Base-by-base conservation (phyloP, 805 yeast species). In the Lipomyces sp. region DNA sequence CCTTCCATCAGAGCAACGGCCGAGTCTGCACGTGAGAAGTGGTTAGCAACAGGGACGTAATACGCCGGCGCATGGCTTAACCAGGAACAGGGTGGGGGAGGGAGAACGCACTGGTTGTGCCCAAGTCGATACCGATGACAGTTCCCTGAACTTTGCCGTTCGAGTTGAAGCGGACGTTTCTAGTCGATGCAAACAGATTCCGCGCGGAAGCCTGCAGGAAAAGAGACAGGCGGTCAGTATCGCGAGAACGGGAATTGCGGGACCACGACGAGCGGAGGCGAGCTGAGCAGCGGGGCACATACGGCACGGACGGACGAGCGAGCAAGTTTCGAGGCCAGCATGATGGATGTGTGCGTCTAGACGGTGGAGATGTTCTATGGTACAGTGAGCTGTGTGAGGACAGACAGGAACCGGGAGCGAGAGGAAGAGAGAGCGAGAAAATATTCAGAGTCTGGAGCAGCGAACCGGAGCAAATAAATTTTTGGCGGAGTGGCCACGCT, bases 1-100 rank as follows among this genome's bases (percentile, higher is more conserved):
- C 88, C 59, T 51, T 85, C 90, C 82, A 86, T 80, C 47, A 85
- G 72, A 47, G 95, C 95, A 37, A 86, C 95, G 49, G 95, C 95
- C 31, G 95, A 86, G 75, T 86, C 59, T 55, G n/a, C n/a, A n/a
- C n/a, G n/a, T n/a, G n/a, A n/a, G n/a, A 40, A 18, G 23, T 10
- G 23, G 41, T 18, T 19, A 18, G 44, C n/a, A n/a, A n/a, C n/a
- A n/a, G n/a, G n/a, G n/a, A n/a, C n/a, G n/a, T n/a, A n/a, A n/a
- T n/a, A n/a, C n/a, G n/a, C 31, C 32, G 4, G 7, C 24, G 23
- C n/a, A 13, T 16, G 16, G 19, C n/a, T 16, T 10, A 34, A 3
- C 1, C 8, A 22, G 29, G 11, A 32, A 23, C 16, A 26, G 33
- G 26, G 28, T 28, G 23, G 28, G 22, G 18, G 6, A 28, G 13